Conservation (phyloP, 139 green algal species). For the Tetraselmis chui region DNA sequence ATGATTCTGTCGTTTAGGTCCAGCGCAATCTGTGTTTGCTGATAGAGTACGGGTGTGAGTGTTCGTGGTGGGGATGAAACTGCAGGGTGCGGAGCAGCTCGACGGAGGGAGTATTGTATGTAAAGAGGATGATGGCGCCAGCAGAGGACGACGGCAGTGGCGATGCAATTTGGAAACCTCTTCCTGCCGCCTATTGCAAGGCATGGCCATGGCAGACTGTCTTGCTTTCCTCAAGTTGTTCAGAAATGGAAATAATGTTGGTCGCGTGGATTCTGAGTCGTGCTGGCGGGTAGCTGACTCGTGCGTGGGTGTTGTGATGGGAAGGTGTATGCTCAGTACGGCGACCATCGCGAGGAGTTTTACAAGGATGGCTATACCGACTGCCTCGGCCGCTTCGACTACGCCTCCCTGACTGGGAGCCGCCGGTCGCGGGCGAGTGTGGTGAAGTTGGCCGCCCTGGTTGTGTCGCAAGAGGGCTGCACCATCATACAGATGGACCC, state of each 20-base stretch:
- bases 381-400: neutral
- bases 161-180: neutral
- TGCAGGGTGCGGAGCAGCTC: neutral
- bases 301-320: too few relatives aligned
- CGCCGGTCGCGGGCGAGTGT: neutral
- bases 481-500: neutral
- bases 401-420: neutral
- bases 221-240: too few relatives aligned
- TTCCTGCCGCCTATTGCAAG: neutral
- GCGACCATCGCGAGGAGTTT: neutral
- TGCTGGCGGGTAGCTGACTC: too few relatives aligned
- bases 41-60: too few relatives aligned
- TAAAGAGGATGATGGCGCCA: neutral
- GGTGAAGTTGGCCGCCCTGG: neutral
- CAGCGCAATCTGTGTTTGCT: too few relatives aligned
- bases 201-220: too few relatives aligned
- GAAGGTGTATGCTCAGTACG: neutral
- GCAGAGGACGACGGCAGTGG: neutral
- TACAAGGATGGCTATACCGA: neutral
- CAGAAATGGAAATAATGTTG: too few relatives aligned
- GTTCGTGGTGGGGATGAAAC: too few relatives aligned
- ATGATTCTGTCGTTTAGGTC: too few relatives aligned
- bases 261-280: too few relatives aligned
- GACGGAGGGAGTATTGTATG: neutral
- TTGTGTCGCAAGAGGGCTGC: neutral